Percentiles rank a stretch among this genome's conserved stretches.
Conservation (phyloP, 345 rosid genomes). For the Brassica cretica region DNA sequence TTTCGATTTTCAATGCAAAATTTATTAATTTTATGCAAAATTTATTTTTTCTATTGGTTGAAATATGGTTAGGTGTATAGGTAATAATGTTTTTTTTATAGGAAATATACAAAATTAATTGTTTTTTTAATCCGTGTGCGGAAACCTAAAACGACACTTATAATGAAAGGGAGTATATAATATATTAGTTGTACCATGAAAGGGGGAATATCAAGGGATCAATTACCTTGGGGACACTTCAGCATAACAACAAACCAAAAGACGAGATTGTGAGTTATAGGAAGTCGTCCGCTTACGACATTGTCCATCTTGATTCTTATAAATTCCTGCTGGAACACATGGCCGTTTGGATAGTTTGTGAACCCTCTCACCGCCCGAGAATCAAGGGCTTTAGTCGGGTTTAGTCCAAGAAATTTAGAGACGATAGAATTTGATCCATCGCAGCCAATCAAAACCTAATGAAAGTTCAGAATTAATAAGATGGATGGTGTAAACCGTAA, state of each 20-base stretch:
- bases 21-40: too few species aligned
- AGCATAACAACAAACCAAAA: conserved; percentile 45
- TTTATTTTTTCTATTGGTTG: too few species aligned
- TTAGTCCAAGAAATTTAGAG: conserved; percentile 42
- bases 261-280: conserved; percentile 40
- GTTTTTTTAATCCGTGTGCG: too few species aligned
- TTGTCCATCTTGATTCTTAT: conserved; percentile 24
- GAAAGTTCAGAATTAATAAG: not conserved
- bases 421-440: conserved; percentile 57
- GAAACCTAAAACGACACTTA: too few species aligned
- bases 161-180: not conserved
- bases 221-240: conserved; percentile 28
- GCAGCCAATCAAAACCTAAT: conserved; percentile 51
- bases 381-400: conserved; percentile 34
- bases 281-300: conserved; percentile 40
- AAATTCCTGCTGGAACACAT: conserved; percentile 36
- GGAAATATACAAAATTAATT: too few species aligned
- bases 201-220: not conserved
- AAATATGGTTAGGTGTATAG: too few species aligned
- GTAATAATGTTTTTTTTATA: too few species aligned
- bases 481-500: not conserved
- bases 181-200: not conserved
- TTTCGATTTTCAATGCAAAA: too few species aligned
- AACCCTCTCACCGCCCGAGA: conserved; percentile 46
- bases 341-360: conserved; percentile 44